Percentiles rank a stretch among this genome's conserved stretches.
Evolutionary conservation across 2,329 filamentous ascomycete genomes (phyloP).

Genomic region (Paecilomyces variotii): DNA sequence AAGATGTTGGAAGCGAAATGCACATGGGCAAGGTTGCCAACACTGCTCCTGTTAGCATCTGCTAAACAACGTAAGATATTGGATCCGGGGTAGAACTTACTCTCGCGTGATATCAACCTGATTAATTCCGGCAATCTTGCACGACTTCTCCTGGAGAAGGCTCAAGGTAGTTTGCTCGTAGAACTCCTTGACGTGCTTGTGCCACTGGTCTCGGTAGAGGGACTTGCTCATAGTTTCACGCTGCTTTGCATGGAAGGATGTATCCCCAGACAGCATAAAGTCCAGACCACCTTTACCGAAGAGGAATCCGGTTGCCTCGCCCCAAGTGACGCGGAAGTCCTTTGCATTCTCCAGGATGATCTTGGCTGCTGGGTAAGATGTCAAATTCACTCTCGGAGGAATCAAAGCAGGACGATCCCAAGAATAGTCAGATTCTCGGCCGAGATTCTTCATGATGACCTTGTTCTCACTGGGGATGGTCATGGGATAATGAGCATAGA

Average conservation of each 20-base stretch:
- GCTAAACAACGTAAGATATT: neutral
- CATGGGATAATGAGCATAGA: slow-evolving; percentile 72
- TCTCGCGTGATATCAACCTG: slow-evolving; percentile 64
- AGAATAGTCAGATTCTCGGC: slow-evolving; percentile 60
- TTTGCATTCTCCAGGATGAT: slow-evolving; percentile 53
- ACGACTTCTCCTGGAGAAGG: slow-evolving; percentile 58
- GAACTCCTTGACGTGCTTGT: slow-evolving; percentile 56
- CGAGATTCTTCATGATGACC: slow-evolving; percentile 60
- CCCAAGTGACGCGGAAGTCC: slow-evolving; percentile 60
- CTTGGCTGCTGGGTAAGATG: slow-evolving; percentile 54
- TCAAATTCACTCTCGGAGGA: slow-evolving; percentile 47
- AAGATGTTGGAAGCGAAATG: slow-evolving; percentile 49
- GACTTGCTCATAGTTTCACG: slow-evolving; percentile 48
- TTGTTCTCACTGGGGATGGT: slow-evolving; percentile 64
- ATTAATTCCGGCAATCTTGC: slow-evolving; percentile 52
- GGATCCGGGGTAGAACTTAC: slow-evolving; percentile 18
- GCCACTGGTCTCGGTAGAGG: slow-evolving; percentile 56
- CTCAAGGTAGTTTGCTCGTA: slow-evolving; percentile 55
- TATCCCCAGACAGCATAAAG: slow-evolving; percentile 51
- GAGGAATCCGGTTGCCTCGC: slow-evolving; percentile 54
- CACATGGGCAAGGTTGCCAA: slow-evolving; percentile 48
- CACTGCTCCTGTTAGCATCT: slow-evolving; percentile 10
- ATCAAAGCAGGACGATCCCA: slow-evolving; percentile 54
- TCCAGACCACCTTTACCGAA: slow-evolving; percentile 50
- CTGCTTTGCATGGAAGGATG: slow-evolving; percentile 42